These are phyloP conservation scores for Periconia sp. DNA, from an alignment of 2,329 filamentous ascomycete species.

Conservation along the genomic window DNA sequence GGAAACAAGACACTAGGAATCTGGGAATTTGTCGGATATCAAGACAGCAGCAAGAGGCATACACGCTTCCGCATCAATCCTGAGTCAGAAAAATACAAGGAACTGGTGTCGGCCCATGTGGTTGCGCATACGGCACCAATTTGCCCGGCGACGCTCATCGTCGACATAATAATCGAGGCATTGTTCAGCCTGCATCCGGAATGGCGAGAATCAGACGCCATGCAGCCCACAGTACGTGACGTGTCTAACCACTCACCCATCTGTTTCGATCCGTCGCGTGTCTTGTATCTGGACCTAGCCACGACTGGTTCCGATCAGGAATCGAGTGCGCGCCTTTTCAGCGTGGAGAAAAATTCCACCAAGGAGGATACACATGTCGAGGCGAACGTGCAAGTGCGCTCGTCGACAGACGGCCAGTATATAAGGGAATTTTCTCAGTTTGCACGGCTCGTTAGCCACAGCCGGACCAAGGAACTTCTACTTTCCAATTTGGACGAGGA, in stretches of 20 bases:
- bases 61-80: conserved; percentile 54
- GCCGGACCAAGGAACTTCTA: conserved; percentile 35
- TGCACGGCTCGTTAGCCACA: conserved; percentile 43
- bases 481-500: conserved; percentile 12
- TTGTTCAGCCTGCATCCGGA: conserved; percentile 39
- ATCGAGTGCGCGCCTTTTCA: too few relatives aligned
- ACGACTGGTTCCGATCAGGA: too few relatives aligned
- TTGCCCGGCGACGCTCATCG: conserved; percentile 48
- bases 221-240: conserved; percentile 24
- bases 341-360: too few relatives aligned
- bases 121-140: conserved; percentile 49
- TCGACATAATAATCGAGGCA: conserved; percentile 44
- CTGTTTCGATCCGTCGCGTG: neutral
- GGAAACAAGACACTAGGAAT: conserved; percentile 22
- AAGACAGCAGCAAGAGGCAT: conserved; percentile 10
- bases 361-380: too few relatives aligned
- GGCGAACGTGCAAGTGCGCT: too few relatives aligned
- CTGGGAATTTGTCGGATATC: conserved; percentile 20
- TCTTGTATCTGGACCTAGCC: too few relatives aligned
- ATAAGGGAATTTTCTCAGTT: too few relatives aligned
- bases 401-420: too few relatives aligned
- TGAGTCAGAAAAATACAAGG: conserved; percentile 38
- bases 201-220: neutral
- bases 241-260: conserved; percentile 22
- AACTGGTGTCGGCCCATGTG: conserved; percentile 46